Percentiles rank a stretch among this genome's conserved stretches.
These are phyloP conservation scores for Sporobolomyces phaffii DNA, from an alignment of 768 basidiomycete species.

Conservation along the genomic window DNA sequence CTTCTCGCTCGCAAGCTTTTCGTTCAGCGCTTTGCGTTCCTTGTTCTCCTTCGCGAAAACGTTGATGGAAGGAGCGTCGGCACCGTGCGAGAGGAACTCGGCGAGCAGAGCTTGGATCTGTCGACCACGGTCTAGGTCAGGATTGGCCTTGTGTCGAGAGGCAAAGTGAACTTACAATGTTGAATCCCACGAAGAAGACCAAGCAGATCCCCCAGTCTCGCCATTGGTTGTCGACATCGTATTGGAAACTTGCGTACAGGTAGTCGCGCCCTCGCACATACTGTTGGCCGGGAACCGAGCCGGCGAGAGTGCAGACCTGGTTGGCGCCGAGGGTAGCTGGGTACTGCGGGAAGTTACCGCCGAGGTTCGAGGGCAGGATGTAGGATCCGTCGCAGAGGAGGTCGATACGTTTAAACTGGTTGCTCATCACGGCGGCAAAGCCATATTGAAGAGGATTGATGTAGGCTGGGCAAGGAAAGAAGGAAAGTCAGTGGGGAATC, in stretches of 20 bases:
- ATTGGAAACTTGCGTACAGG: slow-evolving; percentile 52
- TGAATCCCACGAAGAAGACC: slow-evolving; percentile 59
- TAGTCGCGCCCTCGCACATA: slow-evolving; percentile 59
- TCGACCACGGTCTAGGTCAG: not conserved
- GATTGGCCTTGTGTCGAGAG: slow-evolving; percentile 40
- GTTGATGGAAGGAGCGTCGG: slow-evolving; percentile 53
- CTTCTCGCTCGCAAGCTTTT: slow-evolving; percentile 52
- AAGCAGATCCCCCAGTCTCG: slow-evolving; percentile 61
- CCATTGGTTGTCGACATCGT: slow-evolving; percentile 53
- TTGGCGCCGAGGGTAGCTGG: slow-evolving; percentile 58
- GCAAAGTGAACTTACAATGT: slow-evolving; percentile 48
- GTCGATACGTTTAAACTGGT: slow-evolving; percentile 57
- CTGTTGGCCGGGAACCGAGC: slow-evolving; percentile 57
- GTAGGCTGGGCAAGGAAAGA: no score
- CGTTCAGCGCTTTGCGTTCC: slow-evolving; percentile 50
- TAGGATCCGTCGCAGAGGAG: slow-evolving; percentile 62
- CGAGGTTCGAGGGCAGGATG: slow-evolving; percentile 62
- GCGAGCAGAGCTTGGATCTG: slow-evolving; percentile 51
- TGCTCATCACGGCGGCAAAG: slow-evolving; percentile 73
- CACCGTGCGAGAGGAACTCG: slow-evolving; percentile 53
- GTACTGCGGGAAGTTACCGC: slow-evolving; percentile 55
- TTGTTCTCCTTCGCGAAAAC: slow-evolving; percentile 60
- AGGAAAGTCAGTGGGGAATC: no score
- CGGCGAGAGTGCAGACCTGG: slow-evolving; percentile 71
- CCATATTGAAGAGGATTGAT: slow-evolving; percentile 71